These are phyloP conservation scores for Podila verticillata DNA, from an alignment of 192 early-diverging fungal species.

Conservation along the genomic window DNA sequence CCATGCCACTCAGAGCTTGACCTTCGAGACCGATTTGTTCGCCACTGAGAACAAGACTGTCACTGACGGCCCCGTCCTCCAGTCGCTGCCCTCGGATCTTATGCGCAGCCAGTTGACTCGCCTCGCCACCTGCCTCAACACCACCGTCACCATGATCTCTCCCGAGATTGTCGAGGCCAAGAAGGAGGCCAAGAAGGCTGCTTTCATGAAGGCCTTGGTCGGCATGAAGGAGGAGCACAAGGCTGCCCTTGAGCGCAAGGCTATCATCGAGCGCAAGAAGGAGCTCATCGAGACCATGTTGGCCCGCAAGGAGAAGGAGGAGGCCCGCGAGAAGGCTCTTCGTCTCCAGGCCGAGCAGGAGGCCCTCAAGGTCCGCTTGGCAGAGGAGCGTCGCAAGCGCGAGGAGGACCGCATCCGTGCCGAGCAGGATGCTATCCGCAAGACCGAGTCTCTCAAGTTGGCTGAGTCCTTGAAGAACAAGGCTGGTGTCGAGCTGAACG, in stretches of 20 bases:
- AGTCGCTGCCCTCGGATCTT: constrained; percentile 86
- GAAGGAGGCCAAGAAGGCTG: constrained; percentile 70
- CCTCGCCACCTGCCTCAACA: constrained; percentile 86
- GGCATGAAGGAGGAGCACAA: constrained; percentile 86
- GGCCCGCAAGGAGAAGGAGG: constrained; percentile 84
- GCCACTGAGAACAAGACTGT: constrained; percentile 76
- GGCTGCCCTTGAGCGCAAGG: constrained; percentile 76
- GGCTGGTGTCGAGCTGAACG: constrained; percentile 63
- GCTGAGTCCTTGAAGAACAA: constrained; percentile 81
- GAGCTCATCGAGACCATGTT: constrained; percentile 78
- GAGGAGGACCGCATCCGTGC: constrained; percentile 83
- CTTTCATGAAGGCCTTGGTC: constrained; percentile 76
- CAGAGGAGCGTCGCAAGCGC: constrained; percentile 86
- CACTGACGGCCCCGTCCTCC: constrained; percentile 84
- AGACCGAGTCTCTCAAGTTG: constrained; percentile 84
- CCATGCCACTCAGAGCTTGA: constrained; percentile 88
- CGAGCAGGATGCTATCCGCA: constrained; percentile 83
- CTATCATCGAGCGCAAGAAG: constrained; percentile 89
- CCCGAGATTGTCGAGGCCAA: constrained; percentile 75
- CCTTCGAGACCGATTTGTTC: constrained; percentile 94
- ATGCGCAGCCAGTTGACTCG: constrained; percentile 93
- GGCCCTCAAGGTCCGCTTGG: constrained; percentile 79
- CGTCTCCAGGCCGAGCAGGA: constrained; percentile 83
- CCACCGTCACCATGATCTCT: constrained; percentile 86
- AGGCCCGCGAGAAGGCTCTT: constrained; percentile 79